Conservation (phyloP, 2,329 filamentous ascomycete species). For the Niveomyces coronatus region DNA sequence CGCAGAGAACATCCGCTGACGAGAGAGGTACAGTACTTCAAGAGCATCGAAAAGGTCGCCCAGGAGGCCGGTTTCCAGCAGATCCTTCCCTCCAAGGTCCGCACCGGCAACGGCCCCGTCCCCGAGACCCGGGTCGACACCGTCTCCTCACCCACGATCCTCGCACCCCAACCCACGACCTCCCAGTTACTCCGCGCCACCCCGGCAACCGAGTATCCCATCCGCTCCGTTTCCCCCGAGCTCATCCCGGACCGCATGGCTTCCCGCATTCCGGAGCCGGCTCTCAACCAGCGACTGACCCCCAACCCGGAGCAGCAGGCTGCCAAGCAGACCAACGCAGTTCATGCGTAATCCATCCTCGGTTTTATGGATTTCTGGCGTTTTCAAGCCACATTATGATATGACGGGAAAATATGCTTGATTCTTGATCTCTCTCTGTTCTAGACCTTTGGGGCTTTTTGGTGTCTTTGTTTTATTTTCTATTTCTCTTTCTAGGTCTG, state of each 20-base stretch:
- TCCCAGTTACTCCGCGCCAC: conserved; percentile 43
- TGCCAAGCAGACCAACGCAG: conserved; percentile 17
- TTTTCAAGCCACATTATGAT: neutral
- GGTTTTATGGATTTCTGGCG: neutral
- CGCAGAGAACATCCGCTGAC: neutral
- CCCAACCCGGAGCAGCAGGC: conserved; percentile 37
- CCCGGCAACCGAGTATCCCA: conserved; percentile 43
- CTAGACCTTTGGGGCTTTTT: neutral
- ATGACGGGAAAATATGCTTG: neutral
- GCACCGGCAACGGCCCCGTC: conserved; percentile 36
- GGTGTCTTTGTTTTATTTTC: neutral
- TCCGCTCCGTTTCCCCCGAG: conserved; percentile 47
- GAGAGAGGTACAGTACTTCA: conserved; percentile 46
- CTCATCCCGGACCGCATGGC: conserved; percentile 54
- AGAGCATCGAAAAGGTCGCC: conserved; percentile 58
- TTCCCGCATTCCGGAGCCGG: conserved; percentile 42
- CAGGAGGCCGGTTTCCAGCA: conserved; percentile 46
- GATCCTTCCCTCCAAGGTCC: conserved; percentile 45
- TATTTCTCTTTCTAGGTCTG: neutral
- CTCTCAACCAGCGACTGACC: conserved; percentile 33
- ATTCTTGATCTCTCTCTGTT: neutral
- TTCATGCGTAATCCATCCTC: conserved; percentile 17
- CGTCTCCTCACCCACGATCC: conserved; percentile 34
- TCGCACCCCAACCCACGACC: conserved; percentile 45
- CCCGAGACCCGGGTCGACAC: conserved; percentile 33